A percentile compares a stretch with the other conserved stretches of the same genome.
phyloP scores from a whole-genome alignment of 2,329 filamentous ascomycete genomes.

The Cercospora zeae-maydis region DNA sequence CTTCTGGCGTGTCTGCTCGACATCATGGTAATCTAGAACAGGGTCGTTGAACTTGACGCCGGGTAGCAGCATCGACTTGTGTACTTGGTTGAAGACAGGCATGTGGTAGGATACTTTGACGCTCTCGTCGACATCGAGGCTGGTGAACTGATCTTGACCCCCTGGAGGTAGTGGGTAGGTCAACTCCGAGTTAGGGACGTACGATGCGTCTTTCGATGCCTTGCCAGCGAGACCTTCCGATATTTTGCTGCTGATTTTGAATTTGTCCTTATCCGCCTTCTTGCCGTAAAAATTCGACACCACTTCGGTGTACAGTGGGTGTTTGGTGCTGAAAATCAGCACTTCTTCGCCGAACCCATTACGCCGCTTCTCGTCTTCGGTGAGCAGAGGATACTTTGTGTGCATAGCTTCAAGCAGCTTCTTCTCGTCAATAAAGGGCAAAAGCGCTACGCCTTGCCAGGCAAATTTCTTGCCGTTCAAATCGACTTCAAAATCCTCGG shows the following conservation, averaged over 20 bases:
- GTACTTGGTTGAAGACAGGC: constrained; percentile 65
- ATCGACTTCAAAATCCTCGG: constrained; percentile 87
- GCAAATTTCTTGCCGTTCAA: constrained; percentile 97
- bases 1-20: constrained; percentile 67
- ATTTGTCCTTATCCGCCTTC: constrained; percentile 63
- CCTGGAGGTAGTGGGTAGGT: constrained; percentile 41
- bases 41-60: constrained; percentile 71
- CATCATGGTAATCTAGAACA: constrained; percentile 70
- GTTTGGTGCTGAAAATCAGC: constrained; percentile 76
- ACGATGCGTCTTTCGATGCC: constrained; percentile 76
- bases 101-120: constrained; percentile 87
- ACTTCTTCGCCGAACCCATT: constrained; percentile 79
- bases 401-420: constrained; percentile 78
- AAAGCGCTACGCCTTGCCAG: constrained; percentile 90
- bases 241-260: constrained; percentile 69
- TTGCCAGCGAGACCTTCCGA: constrained; percentile 77
- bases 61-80: constrained; percentile 92
- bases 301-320: constrained; percentile 82
- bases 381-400: constrained; percentile 75
- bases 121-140: constrained; percentile 79
- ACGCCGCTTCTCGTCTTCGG: constrained; percentile 69
- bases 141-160: constrained; percentile 57
- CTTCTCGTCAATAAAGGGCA: constrained; percentile 94
- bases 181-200: constrained; percentile 74
- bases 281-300: constrained; percentile 88